These are phyloP conservation scores for Elsinoe perseae DNA, from an alignment of 2,329 filamentous ascomycete genomes.

Conservation along the genomic window DNA sequence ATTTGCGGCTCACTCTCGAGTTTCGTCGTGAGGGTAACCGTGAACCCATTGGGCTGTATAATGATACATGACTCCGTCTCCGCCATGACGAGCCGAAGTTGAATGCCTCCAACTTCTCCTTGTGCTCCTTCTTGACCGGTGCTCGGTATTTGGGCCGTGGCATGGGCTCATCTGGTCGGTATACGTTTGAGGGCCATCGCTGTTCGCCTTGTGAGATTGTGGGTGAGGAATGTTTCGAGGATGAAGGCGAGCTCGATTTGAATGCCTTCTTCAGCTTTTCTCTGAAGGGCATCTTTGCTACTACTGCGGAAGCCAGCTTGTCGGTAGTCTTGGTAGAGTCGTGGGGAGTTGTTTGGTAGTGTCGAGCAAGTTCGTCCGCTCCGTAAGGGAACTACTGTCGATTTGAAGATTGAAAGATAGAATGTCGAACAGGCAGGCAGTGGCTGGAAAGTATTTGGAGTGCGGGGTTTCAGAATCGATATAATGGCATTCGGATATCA, in stretches of 20 bases:
- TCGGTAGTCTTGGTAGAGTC: neutral
- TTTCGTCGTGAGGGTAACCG: conserved; percentile 35
- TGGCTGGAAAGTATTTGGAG: conserved; percentile 11
- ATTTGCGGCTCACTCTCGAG: conserved; percentile 23
- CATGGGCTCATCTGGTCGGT: conserved; percentile 46
- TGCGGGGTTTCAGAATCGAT: conserved; percentile 16
- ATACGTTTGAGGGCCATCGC: conserved; percentile 39
- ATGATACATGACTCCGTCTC: conserved; percentile 36
- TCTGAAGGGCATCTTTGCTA: conserved; percentile 38
- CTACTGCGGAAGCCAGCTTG: conserved; percentile 11
- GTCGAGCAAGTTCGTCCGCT: neutral
- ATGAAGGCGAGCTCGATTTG: conserved; percentile 24
- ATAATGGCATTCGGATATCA: conserved; percentile 13
- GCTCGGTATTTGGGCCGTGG: conserved; percentile 44
- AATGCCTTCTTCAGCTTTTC: conserved; percentile 41
- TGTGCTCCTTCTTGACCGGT: conserved; percentile 44
- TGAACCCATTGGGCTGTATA: conserved; percentile 44
- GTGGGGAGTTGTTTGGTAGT: neutral
- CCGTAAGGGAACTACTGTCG: neutral
- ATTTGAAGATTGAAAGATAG: conserved; percentile 13
- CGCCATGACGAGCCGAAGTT: conserved; percentile 42
- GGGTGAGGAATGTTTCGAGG: conserved; percentile 22
- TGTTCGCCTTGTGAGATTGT: conserved; percentile 23
- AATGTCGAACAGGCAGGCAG: neutral
- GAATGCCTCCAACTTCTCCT: conserved; percentile 43